phyloP scores from a whole-genome alignment of 441 rosid genomes.

The Gossypium lobatum region DNA sequence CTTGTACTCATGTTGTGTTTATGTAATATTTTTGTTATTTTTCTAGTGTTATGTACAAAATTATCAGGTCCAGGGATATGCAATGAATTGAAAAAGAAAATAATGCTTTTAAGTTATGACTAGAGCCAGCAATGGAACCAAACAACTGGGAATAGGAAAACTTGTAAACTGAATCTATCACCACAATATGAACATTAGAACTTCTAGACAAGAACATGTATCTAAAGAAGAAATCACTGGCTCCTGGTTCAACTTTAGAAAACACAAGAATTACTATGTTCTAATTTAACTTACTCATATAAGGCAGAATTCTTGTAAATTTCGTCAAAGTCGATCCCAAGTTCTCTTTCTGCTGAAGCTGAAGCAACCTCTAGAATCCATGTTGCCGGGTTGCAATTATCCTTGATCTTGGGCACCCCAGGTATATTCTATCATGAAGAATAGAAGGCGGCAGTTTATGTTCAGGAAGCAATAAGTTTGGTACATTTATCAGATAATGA shows the following conservation, averaged over 20 bases:
- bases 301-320: conserved; percentile 37
- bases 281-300: conserved; percentile 29
- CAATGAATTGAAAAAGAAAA: no score
- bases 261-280: background rate
- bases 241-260: background rate
- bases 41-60: no score
- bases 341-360: conserved; percentile 40
- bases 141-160: no score
- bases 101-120: no score
- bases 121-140: no score
- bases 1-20: background rate
- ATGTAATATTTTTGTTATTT: no score
- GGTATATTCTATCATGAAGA: conserved; percentile 25
- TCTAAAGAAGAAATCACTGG: no score
- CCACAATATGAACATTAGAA: no score
- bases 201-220: no score
- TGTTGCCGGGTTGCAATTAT: conserved; percentile 55
- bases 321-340: conserved; percentile 41
- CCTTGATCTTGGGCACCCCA: conserved; percentile 38
- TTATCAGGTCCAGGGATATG: no score
- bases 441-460: background rate
- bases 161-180: no score
- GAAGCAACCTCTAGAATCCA: conserved; percentile 64
- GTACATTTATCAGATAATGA: background rate
- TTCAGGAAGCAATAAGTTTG: background rate